Conservation (phyloP, 345 rosid species). For the Lepidium africanum region DNA sequence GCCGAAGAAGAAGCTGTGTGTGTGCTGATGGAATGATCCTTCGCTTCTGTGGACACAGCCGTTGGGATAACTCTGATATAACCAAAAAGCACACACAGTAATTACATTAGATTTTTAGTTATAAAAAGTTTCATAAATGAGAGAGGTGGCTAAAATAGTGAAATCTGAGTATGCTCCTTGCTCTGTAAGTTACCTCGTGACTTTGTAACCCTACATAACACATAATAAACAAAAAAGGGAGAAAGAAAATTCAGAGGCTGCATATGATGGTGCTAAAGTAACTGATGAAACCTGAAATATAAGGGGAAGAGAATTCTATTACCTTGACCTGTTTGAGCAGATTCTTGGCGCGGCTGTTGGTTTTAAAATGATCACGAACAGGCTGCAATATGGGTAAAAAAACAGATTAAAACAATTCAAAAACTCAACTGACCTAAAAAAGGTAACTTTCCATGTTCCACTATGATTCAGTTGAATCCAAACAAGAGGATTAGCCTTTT, state of each 20-base stretch:
- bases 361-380: slow-evolving; percentile 66
- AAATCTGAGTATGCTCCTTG: not conserved
- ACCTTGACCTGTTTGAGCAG: slow-evolving; percentile 73
- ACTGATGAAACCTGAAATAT: not conserved
- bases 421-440: not conserved
- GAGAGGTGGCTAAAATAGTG: not conserved
- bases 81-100: not conserved
- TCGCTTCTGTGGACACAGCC: not conserved
- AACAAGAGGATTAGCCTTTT: not conserved
- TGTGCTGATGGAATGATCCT: not conserved
- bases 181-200: slow-evolving; percentile 33
- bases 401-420: not conserved
- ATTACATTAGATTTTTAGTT: not conserved
- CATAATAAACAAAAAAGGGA: not conserved
- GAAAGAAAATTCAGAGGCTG: not conserved
- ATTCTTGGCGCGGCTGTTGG: slow-evolving; percentile 51
- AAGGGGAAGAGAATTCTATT: not conserved
- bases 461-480: not conserved
- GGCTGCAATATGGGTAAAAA: slow-evolving; percentile 38
- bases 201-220: slow-evolving; percentile 47
- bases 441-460: not conserved
- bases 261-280: not conserved
- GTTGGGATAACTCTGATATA: not conserved
- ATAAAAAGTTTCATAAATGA: not conserved
- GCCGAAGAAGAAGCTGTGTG: slow-evolving; percentile 16